phyloP scores from a whole-genome alignment of 768 basidiomycete species.

The Phanerodontia chrysosporium region DNA sequence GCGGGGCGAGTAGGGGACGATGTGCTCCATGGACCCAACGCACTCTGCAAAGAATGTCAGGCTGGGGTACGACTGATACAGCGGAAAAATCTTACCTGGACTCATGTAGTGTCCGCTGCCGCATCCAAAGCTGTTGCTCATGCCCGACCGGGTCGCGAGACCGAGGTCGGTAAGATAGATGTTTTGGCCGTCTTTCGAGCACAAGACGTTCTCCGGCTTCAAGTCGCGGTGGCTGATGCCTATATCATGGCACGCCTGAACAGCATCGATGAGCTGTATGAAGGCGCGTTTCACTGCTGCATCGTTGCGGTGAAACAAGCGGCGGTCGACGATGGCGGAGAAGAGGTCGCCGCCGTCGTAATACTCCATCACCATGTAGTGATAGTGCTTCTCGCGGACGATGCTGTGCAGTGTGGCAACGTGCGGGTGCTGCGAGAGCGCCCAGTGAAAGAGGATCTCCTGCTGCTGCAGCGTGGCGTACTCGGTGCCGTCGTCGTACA shows the following conservation, averaged over 20 bases:
- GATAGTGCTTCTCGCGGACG: slow-evolving; percentile 22
- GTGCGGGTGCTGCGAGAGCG: slow-evolving; percentile 17
- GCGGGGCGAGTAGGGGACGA: slow-evolving; percentile 71
- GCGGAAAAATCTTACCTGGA: slow-evolving; percentile 23
- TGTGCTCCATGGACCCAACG: slow-evolving; percentile 61
- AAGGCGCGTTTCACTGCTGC: slow-evolving; percentile 42
- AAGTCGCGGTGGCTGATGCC: slow-evolving; percentile 55
- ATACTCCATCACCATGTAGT: slow-evolving; percentile 30
- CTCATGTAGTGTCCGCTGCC: slow-evolving; percentile 31
- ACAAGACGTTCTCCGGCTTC: slow-evolving; percentile 53
- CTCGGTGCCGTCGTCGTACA: slow-evolving; percentile 18
- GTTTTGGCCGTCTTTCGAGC: slow-evolving; percentile 32
- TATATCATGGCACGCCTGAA: slow-evolving; percentile 43
- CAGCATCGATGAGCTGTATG: slow-evolving; percentile 49
- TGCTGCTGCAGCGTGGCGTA: slow-evolving; percentile 17
- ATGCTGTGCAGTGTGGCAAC: slow-evolving; percentile 22
- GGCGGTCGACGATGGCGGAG: slow-evolving; percentile 35
- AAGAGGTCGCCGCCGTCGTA: slow-evolving; percentile 42
- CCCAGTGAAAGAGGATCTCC: slow-evolving; percentile 22
- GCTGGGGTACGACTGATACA: neutral
- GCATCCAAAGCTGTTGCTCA: slow-evolving; percentile 23
- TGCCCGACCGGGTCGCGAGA: slow-evolving; percentile 24
- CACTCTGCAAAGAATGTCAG: slow-evolving; percentile 61
- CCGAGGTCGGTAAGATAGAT: slow-evolving; percentile 54
- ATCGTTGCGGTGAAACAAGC: slow-evolving; percentile 38